Conservation (phyloP, 768 basidiomycete genomes). For the Amanita rimosa region DNA sequence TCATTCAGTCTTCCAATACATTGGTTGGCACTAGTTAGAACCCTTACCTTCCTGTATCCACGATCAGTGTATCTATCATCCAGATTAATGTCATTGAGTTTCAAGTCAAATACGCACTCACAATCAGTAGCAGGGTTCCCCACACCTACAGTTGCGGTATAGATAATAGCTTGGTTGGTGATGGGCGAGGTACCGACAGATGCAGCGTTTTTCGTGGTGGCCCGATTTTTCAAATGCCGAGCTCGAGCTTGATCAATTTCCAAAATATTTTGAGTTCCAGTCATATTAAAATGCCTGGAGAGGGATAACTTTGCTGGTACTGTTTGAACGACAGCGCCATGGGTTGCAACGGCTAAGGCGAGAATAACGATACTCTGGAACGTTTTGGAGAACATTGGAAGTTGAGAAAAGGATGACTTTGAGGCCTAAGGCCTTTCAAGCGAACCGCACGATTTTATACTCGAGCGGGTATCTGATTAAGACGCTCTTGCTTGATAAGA, state of each 20-base stretch:
- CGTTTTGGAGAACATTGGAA: constrained; percentile 23
- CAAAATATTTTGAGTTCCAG: constrained; percentile 36
- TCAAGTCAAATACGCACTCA: constrained; percentile 14
- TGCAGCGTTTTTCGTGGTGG: neutral
- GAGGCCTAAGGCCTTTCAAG: too few species aligned
- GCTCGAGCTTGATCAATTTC: constrained; percentile 41
- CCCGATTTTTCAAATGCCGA: neutral
- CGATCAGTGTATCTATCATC: constrained; percentile 34
- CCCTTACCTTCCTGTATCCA: constrained; percentile 47
- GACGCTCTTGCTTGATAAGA: too few species aligned
- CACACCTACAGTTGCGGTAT: constrained; percentile 37
- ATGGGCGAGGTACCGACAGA: constrained; percentile 25
- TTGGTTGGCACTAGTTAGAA: neutral
- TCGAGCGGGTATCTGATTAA: too few species aligned
- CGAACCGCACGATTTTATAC: too few species aligned
- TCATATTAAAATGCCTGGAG: constrained; percentile 26
- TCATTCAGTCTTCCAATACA: neutral
- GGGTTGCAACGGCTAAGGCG: constrained; percentile 33
- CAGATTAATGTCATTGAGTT: neutral
- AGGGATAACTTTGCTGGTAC: constrained; percentile 36
- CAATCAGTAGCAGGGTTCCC: constrained; percentile 45
- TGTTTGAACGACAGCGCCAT: constrained; percentile 27
- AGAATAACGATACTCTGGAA: constrained; percentile 37
- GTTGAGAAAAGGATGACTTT: too few species aligned
- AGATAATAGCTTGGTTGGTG: constrained; percentile 27